Base-by-base conservation (phyloP, 768 basidiomycete genomes). In the Hygrocybe coccinea region DNA sequence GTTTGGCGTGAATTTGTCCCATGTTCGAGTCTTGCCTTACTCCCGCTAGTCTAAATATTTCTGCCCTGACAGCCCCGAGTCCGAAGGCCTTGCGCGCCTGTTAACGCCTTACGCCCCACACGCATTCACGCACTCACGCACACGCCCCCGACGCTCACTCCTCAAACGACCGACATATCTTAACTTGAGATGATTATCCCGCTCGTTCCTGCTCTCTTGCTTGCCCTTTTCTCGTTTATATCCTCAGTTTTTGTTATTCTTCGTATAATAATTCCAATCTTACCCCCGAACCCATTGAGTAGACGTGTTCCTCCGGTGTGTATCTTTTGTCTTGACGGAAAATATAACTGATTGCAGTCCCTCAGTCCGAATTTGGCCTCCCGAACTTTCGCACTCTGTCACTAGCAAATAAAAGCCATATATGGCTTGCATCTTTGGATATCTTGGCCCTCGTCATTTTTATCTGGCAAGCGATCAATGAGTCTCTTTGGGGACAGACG, bases 241-340 rank as follows among this genome's bases (percentile, higher is more conserved):
- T 79, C 79, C 66, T 89, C 88, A 45, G 84, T 78, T 64, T 89
- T 87, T 64, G 79, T 88, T 63, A 81, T 90, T 71, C 81, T 89
- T 65, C 84, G 85, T 67, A 85, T 87, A 67, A 66, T 89, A 64
- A 76, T 88, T 65, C 86, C 88, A 57, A 83, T 89, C 67, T 67
- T 90, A 55, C 87, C 87, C 24, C 86, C 86, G 50, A 79, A 82
- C 61, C 84, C 85, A 24, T 74, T 88, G 67, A 87, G 85, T 69
- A 80, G 81, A 74, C 83, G 84, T 64, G 85, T 87, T 65, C 77
- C 83, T 67, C 86, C 87, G 51, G 87, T 89, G 64, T 57, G 83
- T 76, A 43, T 22, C 50, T 19, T 52, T 14, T 55, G 10, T 50
- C 54, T 61, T 22, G 33, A 9, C 33, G 21, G 15, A 11, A 24